phyloP scores from a whole-genome alignment of 129 eudicot species.

The Flaveria ramosissima region DNA sequence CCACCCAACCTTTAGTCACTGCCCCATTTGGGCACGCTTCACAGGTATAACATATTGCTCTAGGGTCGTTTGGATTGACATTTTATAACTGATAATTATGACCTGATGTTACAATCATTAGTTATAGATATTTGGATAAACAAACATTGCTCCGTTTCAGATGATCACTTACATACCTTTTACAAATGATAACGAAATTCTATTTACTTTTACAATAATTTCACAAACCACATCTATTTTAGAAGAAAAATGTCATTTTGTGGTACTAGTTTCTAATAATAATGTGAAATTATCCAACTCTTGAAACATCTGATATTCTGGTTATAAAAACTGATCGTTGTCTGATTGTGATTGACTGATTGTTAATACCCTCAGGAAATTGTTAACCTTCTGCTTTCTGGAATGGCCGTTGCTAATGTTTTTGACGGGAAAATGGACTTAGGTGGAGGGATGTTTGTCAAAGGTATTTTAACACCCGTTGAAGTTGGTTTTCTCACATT shows the following conservation, averaged over 20 bases:
- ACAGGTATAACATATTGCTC: constrained; percentile 55
- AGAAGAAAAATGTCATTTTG: background rate
- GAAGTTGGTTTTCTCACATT: constrained; percentile 95
- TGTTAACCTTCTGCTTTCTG: constrained; percentile 90
- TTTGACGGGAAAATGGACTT: constrained; percentile 91
- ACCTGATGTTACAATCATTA: background rate
- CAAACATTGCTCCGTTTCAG: background rate
- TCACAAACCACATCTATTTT: background rate
- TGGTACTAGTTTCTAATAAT: background rate
- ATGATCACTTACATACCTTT: background rate
- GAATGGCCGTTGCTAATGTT: constrained; percentile 92
- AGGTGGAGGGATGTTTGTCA: constrained; percentile 94
- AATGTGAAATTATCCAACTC: background rate
- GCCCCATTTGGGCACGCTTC: constrained; percentile 99
- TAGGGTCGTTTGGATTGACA: background rate
- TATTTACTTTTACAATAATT: background rate
- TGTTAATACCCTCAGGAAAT: constrained; percentile 64
- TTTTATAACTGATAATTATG: background rate
- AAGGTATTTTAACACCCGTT: constrained; percentile 71
- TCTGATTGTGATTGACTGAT: background rate
- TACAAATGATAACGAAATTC: background rate
- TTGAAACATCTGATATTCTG: background rate
- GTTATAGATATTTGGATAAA: background rate
- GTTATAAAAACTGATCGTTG: background rate
- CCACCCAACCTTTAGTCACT: constrained; percentile 87